phyloP scores from a whole-genome alignment of 805 yeast genomes.

The Lipomyces kockii region DNA sequence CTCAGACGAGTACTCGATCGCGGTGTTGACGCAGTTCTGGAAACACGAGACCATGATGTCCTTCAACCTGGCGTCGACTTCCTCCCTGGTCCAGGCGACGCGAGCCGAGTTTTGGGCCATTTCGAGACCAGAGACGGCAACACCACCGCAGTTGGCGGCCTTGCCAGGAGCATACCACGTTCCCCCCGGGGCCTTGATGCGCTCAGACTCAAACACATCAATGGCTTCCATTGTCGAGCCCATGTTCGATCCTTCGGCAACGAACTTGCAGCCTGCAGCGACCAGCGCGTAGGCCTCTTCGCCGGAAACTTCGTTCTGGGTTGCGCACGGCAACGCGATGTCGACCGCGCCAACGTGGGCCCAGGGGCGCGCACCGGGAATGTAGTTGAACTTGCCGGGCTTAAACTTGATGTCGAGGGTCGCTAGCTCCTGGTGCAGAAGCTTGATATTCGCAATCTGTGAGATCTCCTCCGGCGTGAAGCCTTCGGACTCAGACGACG shows the following conservation, averaged over 20 bases:
- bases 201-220: conserved; percentile 77
- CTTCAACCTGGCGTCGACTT: conserved; percentile 89
- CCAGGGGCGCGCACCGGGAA: conserved; percentile 97
- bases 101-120: conserved; percentile 99
- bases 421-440: conserved; percentile 62
- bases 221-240: conserved; percentile 98
- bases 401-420: conserved; percentile 41
- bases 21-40: conserved; percentile 88
- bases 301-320: conserved; percentile 97
- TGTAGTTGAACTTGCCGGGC: conserved; percentile 62
- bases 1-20: conserved; percentile 69
- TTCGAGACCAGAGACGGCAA: conserved; percentile 96
- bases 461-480: conserved; percentile 80
- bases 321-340: conserved; percentile 96
- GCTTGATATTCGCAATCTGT: conserved; percentile 80
- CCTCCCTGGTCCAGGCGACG: conserved; percentile 86
- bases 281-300: conserved; percentile 95
- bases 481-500: conserved; percentile 63
- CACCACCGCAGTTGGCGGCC: conserved; percentile 99
- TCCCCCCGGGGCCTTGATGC: conserved; percentile 45
- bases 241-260: conserved; percentile 99
- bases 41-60: conserved; percentile 91
- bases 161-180: conserved; percentile 99
- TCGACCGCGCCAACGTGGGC: conserved; percentile 86
- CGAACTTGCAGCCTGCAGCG: conserved; percentile 86